Percentiles rank a stretch among this genome's conserved stretches.
These are phyloP conservation scores for Saccharomyces pastorianus DNA, from an alignment of 1,139 yeast species.

Conservation along the genomic window DNA sequence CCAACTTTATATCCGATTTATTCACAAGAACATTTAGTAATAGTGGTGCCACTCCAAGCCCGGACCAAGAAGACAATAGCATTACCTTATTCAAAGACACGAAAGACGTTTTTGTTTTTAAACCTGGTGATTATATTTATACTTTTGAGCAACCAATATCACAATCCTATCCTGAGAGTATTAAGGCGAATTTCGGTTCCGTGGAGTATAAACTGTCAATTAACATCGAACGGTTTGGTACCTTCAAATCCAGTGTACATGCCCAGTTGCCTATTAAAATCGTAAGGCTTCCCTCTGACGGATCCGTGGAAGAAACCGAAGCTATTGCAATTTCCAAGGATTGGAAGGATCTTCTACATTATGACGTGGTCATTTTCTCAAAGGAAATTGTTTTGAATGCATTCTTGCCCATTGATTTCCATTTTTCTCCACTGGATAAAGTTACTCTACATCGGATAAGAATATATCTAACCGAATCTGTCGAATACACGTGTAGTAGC, in stretches of 20 bases:
- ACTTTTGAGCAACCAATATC: conserved; percentile 85
- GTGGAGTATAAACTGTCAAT: conserved; percentile 66
- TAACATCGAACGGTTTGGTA: conserved; percentile 58
- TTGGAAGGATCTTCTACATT: conserved; percentile 87
- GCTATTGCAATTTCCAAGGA: conserved; percentile 82
- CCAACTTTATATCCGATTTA: not conserved
- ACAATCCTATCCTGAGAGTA: conserved; percentile 72
- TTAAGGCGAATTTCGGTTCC: conserved; percentile 68
- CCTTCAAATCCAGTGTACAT: conserved; percentile 61
- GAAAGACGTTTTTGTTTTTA: not conserved
- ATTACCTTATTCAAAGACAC: not conserved
- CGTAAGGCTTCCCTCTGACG: conserved; percentile 67
- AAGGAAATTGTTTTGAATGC: conserved; percentile 79
- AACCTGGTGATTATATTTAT: conserved; percentile 82
- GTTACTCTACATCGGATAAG: conserved; percentile 78
- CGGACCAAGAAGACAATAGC: conserved; percentile 3
- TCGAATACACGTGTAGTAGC: conserved; percentile 64
- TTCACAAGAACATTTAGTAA: not conserved
- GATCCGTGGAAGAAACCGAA: conserved; percentile 76
- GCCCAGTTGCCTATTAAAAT: conserved; percentile 57
- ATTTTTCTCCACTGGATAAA: conserved; percentile 78
- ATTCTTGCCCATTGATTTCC: conserved; percentile 71
- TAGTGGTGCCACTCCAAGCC: not conserved
- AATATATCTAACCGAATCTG: conserved; percentile 73
- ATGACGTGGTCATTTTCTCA: conserved; percentile 81